Conservation (phyloP, 2,329 filamentous ascomycete genomes). For the Fusarium floridanum region DNA sequence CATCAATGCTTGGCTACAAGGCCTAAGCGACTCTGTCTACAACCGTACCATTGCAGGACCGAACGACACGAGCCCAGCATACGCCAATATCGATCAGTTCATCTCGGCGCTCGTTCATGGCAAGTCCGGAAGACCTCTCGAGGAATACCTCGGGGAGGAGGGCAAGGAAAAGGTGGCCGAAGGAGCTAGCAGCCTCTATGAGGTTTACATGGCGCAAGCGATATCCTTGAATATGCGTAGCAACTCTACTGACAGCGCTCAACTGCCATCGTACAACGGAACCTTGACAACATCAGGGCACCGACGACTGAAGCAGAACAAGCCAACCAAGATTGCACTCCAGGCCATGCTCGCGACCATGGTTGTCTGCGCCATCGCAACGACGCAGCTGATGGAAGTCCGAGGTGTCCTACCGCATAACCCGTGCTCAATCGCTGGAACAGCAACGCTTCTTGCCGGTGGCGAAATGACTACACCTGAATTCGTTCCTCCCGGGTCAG, state of each 20-base stretch:
- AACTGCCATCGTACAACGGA: constrained; percentile 26
- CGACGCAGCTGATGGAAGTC: constrained; percentile 39
- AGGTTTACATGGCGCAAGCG: constrained; percentile 45
- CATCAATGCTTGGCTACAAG: constrained; percentile 38
- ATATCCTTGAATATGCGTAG: constrained; percentile 45
- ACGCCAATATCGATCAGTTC: constrained; percentile 39
- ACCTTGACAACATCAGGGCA: constrained; percentile 9
- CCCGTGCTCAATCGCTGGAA: constrained; percentile 47
- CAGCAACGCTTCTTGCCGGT: constrained; percentile 44
- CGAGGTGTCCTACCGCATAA: constrained; percentile 46
- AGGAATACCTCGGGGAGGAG: constrained; percentile 24
- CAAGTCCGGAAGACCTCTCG: constrained; percentile 20
- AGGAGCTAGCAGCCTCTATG: constrained; percentile 37
- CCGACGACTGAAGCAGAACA: constrained; percentile 43
- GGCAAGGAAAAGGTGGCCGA: constrained; percentile 32
- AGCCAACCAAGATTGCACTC: constrained; percentile 45
- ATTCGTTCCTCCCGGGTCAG: constrained; percentile 41
- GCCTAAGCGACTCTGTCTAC: constrained; percentile 30
- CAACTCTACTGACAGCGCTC: constrained; percentile 11
- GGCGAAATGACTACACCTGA: constrained; percentile 41
- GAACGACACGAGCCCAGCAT: constrained; percentile 11
- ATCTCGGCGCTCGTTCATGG: constrained; percentile 33
- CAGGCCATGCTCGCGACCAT: constrained; percentile 49
- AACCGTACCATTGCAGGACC: constrained; percentile 32
- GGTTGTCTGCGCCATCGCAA: constrained; percentile 41